A percentile compares a stretch with the other conserved stretches of the same genome.
phyloP scores from a whole-genome alignment of 2,329 filamentous ascomycete species.

The Botrytis elliptica region DNA sequence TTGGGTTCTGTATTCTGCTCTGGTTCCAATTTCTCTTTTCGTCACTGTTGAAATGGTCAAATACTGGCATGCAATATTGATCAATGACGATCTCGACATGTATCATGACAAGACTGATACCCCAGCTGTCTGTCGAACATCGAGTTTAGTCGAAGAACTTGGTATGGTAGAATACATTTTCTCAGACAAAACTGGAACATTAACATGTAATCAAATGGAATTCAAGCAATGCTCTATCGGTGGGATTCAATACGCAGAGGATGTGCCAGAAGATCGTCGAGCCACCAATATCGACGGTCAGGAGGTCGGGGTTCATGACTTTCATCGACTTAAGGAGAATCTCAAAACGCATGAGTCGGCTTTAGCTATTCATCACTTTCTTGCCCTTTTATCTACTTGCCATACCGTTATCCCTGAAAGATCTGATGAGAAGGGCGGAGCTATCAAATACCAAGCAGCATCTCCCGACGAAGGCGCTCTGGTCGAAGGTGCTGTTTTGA shows the following conservation, averaged over 20 bases:
- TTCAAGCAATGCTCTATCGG: constrained; percentile 94
- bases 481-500: constrained; percentile 79
- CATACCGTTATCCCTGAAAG: constrained; percentile 97
- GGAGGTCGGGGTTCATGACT: constrained; percentile 70
- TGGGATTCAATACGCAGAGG: constrained; percentile 90
- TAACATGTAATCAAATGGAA: constrained; percentile 99
- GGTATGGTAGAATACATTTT: constrained; percentile 99
- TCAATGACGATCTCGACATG: constrained; percentile 96
- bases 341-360: constrained; percentile 55
- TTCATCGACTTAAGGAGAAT: constrained; percentile 62
- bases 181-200: constrained; percentile 93
- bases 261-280: constrained; percentile 85
- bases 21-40: constrained; percentile 96
- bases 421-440: constrained; percentile 70
- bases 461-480: constrained; percentile 97
- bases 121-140: constrained; percentile 91
- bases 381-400: constrained; percentile 82
- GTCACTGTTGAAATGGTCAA: constrained; percentile 98
- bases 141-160: constrained; percentile 92
- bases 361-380: constrained; percentile 75
- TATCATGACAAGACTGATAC: constrained; percentile 96
- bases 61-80: constrained; percentile 95
- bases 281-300: constrained; percentile 75
- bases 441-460: constrained; percentile 96
- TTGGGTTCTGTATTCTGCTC: constrained; percentile 94